Evolutionary conservation across 2,329 filamentous ascomycete genomes (phyloP).

Genomic region (Pochonia chlamydosporia): DNA sequence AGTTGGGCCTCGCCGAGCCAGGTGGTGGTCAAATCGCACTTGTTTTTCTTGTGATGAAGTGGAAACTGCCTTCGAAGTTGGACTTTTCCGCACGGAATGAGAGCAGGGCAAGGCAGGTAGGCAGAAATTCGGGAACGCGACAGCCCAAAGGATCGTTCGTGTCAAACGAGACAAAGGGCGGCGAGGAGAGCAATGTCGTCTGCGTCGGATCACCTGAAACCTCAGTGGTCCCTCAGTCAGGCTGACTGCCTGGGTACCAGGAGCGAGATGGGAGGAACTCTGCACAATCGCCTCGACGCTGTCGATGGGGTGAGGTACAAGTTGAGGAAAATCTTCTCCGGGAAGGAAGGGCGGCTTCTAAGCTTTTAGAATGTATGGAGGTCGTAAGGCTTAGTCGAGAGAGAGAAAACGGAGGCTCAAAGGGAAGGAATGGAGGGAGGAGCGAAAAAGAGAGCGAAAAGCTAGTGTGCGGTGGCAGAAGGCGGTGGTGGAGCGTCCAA

Average conservation of each 20-base stretch:
- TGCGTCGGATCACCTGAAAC: slow-evolving; percentile 1
- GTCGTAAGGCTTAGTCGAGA: background rate
- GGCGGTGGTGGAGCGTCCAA: background rate
- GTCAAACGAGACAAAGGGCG: background rate
- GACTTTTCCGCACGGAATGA: no score
- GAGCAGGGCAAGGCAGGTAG: no score
- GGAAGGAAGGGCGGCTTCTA: no score
- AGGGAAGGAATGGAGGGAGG: background rate
- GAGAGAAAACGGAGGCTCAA: background rate
- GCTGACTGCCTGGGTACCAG: background rate
- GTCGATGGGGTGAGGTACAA: no score
- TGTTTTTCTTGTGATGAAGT: no score
- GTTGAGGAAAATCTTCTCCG: no score
- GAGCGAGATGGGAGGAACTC: background rate
- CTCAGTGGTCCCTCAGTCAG: background rate
- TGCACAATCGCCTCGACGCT: no score
- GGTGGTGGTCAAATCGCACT: background rate
- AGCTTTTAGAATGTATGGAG: background rate
- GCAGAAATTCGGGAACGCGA: no score
- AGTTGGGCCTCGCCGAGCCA: background rate
- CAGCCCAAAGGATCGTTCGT: background rate
- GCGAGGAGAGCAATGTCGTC: background rate
- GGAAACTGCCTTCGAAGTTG: no score
- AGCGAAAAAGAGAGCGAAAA: background rate
- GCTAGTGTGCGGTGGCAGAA: background rate